Percentiles rank a stretch among this genome's conserved stretches.
Evolutionary conservation across 208 protist genomes (phyloP).

Genomic region (Leishmania mexicana): DNA sequence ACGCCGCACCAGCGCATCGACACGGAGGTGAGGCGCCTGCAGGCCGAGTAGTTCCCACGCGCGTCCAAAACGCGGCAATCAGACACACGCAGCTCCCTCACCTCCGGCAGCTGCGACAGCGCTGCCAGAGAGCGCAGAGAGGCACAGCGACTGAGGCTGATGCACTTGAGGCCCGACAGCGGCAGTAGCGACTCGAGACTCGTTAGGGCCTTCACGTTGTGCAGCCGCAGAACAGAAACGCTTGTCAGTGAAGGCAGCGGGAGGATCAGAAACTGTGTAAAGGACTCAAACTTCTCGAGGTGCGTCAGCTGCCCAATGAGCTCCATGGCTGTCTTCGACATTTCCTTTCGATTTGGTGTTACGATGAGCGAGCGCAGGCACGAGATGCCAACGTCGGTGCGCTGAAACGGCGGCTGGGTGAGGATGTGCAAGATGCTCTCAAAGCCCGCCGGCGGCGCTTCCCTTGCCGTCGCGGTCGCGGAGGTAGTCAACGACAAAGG

Average conservation of each 20-base stretch:
- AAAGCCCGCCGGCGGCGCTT: background rate
- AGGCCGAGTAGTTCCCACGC: slow-evolving; percentile 9
- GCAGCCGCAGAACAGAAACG: slow-evolving; percentile 17
- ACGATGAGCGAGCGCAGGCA: slow-evolving; percentile 25
- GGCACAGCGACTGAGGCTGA: slow-evolving; percentile 14
- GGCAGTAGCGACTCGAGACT: background rate
- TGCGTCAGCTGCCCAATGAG: slow-evolving; percentile 13
- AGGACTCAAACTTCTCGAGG: slow-evolving; percentile 27
- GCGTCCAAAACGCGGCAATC: slow-evolving; percentile 15
- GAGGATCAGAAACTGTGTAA: slow-evolving; percentile 12
- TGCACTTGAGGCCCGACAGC: background rate
- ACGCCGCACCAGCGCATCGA: slow-evolving; percentile 21
- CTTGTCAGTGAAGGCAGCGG: background rate
- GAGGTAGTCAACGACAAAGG: background rate
- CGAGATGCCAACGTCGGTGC: slow-evolving; percentile 11
- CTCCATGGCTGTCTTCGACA: background rate
- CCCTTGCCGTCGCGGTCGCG: background rate
- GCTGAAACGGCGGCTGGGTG: slow-evolving; percentile 22
- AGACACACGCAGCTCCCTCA: slow-evolving; percentile 6
- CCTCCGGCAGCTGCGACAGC: slow-evolving; percentile 7
- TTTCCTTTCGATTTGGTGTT: slow-evolving; percentile 3
- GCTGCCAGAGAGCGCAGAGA: slow-evolving; percentile 15
- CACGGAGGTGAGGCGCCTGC: slow-evolving; percentile 14
- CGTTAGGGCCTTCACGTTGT: slow-evolving; percentile 13
- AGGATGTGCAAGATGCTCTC: slow-evolving; percentile 12